phyloP scores from a whole-genome alignment of 2,329 filamentous ascomycete species.

The Fusarium praegraminearum region DNA sequence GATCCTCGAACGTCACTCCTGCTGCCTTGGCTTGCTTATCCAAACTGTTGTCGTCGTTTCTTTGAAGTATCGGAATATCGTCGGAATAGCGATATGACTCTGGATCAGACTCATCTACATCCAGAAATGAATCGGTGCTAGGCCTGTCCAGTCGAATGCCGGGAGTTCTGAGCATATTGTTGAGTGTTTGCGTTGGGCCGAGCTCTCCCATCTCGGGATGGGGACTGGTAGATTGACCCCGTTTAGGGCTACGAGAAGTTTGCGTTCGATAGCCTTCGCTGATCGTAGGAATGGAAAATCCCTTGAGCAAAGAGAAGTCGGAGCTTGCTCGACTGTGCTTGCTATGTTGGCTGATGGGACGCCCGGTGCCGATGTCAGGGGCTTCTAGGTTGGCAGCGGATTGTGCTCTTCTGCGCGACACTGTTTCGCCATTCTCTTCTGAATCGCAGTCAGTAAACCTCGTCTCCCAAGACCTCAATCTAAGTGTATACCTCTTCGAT shows the following conservation, averaged over 20 bases:
- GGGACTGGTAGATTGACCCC: slow-evolving; percentile 40
- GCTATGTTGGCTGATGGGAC: slow-evolving; percentile 70
- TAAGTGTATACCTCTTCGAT: slow-evolving; percentile 70
- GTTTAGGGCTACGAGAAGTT: slow-evolving; percentile 51
- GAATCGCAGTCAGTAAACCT: not conserved
- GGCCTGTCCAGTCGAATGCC: slow-evolving; percentile 65
- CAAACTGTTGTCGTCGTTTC: slow-evolving; percentile 72
- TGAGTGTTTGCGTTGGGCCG: slow-evolving; percentile 57
- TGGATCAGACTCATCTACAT: slow-evolving; percentile 77
- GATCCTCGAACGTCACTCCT: slow-evolving; percentile 73
- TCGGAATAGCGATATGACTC: slow-evolving; percentile 76
- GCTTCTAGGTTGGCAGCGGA: slow-evolving; percentile 72
- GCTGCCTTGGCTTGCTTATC: slow-evolving; percentile 61
- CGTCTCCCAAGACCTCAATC: not conserved
- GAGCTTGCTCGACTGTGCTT: slow-evolving; percentile 79
- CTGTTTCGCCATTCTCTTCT: slow-evolving; percentile 59
- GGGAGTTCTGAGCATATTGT: slow-evolving; percentile 63
- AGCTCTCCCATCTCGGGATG: slow-evolving; percentile 38
- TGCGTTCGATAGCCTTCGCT: slow-evolving; percentile 52
- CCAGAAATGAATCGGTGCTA: slow-evolving; percentile 68
- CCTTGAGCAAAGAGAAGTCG: slow-evolving; percentile 72
- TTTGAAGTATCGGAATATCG: slow-evolving; percentile 74
- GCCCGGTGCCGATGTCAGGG: slow-evolving; percentile 61
- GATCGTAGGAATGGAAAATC: slow-evolving; percentile 62
- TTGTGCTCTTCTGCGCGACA: slow-evolving; percentile 67